Base-by-base conservation (phyloP, 352 stramenopile species). In the Phytophthora sp. region DNA sequence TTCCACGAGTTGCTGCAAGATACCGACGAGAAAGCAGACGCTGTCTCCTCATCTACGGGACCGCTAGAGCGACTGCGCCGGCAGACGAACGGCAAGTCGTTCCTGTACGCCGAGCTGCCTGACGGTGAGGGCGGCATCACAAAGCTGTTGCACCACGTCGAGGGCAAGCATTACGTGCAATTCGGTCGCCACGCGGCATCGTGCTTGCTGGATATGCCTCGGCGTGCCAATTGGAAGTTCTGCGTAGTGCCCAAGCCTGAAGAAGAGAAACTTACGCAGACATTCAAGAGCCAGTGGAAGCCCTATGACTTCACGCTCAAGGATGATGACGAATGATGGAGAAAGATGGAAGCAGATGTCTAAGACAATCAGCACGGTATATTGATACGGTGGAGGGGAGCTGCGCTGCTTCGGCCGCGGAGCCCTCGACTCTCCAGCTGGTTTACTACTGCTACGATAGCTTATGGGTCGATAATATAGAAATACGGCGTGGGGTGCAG, bases 121-220 rank as follows among this genome's bases (percentile, higher is more conserved):
- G 74, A 88, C 31, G 80, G 65, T 0, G 8, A 89, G 0, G 76
- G 79, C 6, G 41, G 61, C 38, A 60, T 51, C 0, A 73, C 68
- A 26, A 74, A 76, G 7, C 66, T 94, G 30, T 66, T 93, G 27
- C 76, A 93, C 52, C 63, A 79, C 23, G 84, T 93, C 15, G 73
- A 90, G 24, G 83, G 73, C 41, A 92, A 93, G 57, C 84, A 94
- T 50, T 91, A 92, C 74, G 86, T 94, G 64, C 84, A 93, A 60
- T 94, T 94, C 72, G 86, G 84, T 12, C 86, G 86, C 4, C 82
- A 92, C 50, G 80, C 80, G 3, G 76, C 77, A 0, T 74, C 84
- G 27, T 88, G 73, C 33, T 64, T 91, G 51, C 49, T 94, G 36
- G 82, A 82, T 13, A 73, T 88, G 63, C 86, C 86, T 3, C 79